Base-by-base conservation (phyloP, 345 rosid genomes). In the Limnanthes douglasii region DNA sequence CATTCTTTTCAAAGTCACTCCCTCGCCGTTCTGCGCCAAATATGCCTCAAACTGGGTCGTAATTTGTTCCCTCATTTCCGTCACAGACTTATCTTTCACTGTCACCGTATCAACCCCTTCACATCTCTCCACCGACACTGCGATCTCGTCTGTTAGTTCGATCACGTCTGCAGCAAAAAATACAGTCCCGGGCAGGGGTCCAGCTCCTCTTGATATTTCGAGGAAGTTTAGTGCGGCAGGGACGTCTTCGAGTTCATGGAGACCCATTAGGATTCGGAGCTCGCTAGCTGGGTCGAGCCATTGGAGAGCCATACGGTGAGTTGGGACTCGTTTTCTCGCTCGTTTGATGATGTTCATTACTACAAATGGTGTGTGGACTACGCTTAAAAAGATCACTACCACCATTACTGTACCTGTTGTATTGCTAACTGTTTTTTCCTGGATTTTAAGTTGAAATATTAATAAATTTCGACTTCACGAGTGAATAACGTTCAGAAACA, bases 91-190 rank as follows among this genome's bases (percentile, higher is more conserved):
- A 52, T 90, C 94, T 0, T 78, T 71, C 42, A 78, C 61, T 5
- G 69, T 75, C 37, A 63, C 60, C 0, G 62, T 53, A 15, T 68
- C 75, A n/a, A n/a, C n/a, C n/a, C n/a, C n/a, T n/a, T n/a, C n/a
- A n/a, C n/a, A n/a, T 6, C 46, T 80, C 34, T 66, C 75, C 45
- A 80, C 11, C 2, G 83, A 72, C 26, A 83, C 64, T 0, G 96
- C 98, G 15, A 84, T 66, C 37, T 84, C 61, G 16, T 90, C 92
- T 0, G 96, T 90, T 8, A 84, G 84, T 50, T 90, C 94, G 18
- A 90, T 59, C 82, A 80, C 66, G 58, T 84, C 96, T 1, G 93
- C 77, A 0, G 76, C 72, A 18, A 70, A 75, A 38, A 72, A 92
- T 43, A 73, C 15, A 10, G 78, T 68, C 27, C 88, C 98, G 3